Conservation (phyloP, 306 rosid genomes). For the Spatholobus suberectus region DNA sequence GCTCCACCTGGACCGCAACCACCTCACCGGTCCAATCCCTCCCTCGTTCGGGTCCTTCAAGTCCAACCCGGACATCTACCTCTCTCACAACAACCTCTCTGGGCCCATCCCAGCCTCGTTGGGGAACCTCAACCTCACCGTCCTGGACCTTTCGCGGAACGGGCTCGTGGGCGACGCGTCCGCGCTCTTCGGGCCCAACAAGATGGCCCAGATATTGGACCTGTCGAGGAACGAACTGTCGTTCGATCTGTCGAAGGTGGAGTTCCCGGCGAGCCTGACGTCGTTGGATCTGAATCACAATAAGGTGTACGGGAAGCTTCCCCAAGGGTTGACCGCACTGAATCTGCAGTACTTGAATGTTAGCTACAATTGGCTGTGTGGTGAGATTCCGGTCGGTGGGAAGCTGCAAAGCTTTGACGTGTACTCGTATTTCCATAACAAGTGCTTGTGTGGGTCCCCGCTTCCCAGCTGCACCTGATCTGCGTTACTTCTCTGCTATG, state of each 20-base stretch:
- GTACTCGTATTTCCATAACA: constrained; percentile 58
- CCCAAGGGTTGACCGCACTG: constrained; percentile 45
- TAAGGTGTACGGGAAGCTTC: constrained; percentile 57
- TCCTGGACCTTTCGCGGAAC: constrained; percentile 63
- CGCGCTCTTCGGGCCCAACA: constrained; percentile 50
- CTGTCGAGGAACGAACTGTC: constrained; percentile 63
- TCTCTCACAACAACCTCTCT: constrained; percentile 71
- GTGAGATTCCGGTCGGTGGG: constrained; percentile 69
- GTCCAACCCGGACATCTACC: constrained; percentile 34
- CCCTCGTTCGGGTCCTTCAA: constrained; percentile 54
- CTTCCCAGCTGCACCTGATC: constrained; percentile 53
- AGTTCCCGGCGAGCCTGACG: constrained; percentile 43
- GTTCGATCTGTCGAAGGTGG: constrained; percentile 53
- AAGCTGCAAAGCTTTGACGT: constrained; percentile 56
- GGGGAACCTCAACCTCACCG: neutral
- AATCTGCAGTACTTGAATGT: constrained; percentile 58
- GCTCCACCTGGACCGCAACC: constrained; percentile 60
- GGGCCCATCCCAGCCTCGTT: constrained; percentile 64
- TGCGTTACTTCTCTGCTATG: too few relatives aligned
- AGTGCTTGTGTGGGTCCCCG: constrained; percentile 75
- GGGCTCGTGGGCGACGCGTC: constrained; percentile 67
- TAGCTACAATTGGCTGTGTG: constrained; percentile 73
- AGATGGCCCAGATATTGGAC: constrained; percentile 41
- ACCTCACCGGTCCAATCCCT: constrained; percentile 66
- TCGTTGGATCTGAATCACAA: constrained; percentile 70